Conservation (phyloP, 352 stramenopile species). For the Pythium rhizo-oryzae region DNA sequence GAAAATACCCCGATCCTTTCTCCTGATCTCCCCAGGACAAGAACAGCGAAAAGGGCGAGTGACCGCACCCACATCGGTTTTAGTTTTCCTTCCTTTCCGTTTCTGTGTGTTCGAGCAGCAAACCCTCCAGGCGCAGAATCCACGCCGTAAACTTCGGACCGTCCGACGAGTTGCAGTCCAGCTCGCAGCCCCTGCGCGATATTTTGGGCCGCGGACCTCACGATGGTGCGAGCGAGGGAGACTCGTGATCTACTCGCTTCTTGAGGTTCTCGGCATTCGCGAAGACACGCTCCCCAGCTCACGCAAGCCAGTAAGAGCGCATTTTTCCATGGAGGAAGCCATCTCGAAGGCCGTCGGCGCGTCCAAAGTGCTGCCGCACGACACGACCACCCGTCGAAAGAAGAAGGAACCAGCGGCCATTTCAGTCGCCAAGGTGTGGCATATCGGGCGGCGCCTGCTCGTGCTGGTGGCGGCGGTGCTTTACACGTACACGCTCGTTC, state of each 20-base stretch:
- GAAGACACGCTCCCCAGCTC: neutral
- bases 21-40: too few relatives aligned
- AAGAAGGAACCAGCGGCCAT: neutral
- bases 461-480: conserved; percentile 15
- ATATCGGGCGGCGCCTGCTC: conserved; percentile 11
- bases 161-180: too few relatives aligned
- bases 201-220: neutral
- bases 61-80: too few relatives aligned
- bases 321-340: conserved; percentile 15
- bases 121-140: too few relatives aligned
- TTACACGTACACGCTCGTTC: conserved; percentile 12
- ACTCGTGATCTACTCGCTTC: neutral
- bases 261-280: neutral
- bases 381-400: neutral
- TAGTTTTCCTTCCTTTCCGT: too few relatives aligned
- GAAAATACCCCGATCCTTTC: too few relatives aligned
- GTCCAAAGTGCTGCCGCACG: conserved; percentile 21
- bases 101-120: too few relatives aligned
- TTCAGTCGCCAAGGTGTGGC: conserved; percentile 13
- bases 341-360: conserved; percentile 1
- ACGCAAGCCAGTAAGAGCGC: neutral
- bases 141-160: too few relatives aligned
- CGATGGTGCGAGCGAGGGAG: neutral
- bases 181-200: neutral
- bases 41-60: too few relatives aligned